Conservation (phyloP, 2,329 filamentous ascomycete genomes). For the Thermothelomyces thermophilus region DNA sequence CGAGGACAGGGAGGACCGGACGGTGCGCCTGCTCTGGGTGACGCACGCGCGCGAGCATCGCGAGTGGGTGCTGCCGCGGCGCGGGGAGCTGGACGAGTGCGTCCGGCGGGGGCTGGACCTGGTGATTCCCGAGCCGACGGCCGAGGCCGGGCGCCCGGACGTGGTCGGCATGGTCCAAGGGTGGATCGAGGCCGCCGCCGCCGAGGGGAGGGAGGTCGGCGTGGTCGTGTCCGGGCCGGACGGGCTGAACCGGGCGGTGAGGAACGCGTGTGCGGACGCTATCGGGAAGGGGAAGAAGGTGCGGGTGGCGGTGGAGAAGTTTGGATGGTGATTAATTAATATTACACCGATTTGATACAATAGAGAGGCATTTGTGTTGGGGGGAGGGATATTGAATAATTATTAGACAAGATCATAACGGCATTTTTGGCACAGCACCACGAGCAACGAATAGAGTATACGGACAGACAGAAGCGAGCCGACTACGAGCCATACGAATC, state of each 20-base stretch:
- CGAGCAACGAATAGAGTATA: too few species aligned
- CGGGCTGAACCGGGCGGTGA: slow-evolving; percentile 51
- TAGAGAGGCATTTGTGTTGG: too few species aligned
- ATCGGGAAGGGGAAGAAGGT: slow-evolving; percentile 43
- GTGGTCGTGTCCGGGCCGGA: slow-evolving; percentile 59
- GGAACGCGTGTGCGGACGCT: slow-evolving; percentile 49
- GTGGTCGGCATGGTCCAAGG: slow-evolving; percentile 38
- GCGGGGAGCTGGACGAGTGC: slow-evolving; percentile 44
- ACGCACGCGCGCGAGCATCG: slow-evolving; percentile 47
- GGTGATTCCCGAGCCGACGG: slow-evolving; percentile 48
- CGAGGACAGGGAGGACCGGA: slow-evolving; percentile 21
- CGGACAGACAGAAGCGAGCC: too few species aligned
- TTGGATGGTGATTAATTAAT: slow-evolving; percentile 63
- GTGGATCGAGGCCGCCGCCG: slow-evolving; percentile 28
- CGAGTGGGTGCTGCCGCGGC: slow-evolving; percentile 47
- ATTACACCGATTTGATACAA: too few species aligned
- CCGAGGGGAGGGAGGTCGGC: slow-evolving; percentile 33
- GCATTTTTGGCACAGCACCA: too few species aligned
- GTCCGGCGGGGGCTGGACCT: slow-evolving; percentile 44
- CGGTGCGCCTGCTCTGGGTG: slow-evolving; percentile 53
- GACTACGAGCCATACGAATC: too few species aligned
- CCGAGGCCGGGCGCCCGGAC: slow-evolving; percentile 47
- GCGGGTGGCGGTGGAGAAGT: slow-evolving; percentile 56
- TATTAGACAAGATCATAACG: too few species aligned
- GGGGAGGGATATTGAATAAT: too few species aligned